Conservation (phyloP, 495 filamentous ascomycete genomes). For the Aspergillus sparsus region DNA sequence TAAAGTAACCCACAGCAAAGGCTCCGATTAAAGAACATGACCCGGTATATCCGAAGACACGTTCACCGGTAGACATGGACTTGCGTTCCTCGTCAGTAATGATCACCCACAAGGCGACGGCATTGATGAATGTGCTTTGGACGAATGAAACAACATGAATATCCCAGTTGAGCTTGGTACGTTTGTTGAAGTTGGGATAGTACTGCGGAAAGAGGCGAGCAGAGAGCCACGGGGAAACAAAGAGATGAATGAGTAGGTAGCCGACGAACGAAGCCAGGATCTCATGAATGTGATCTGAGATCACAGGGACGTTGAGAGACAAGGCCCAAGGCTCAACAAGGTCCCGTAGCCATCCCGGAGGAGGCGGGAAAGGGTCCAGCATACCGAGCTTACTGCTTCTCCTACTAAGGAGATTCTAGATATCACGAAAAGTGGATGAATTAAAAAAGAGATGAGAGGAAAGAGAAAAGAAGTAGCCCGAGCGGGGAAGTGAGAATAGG, state of each 20-base stretch:
- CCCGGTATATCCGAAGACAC: constrained; percentile 90
- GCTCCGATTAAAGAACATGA: constrained; percentile 78
- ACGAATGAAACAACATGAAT: constrained; percentile 93
- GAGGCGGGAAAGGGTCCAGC: constrained; percentile 52
- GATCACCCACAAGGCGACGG: constrained; percentile 80
- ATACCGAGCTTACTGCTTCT: constrained; percentile 36
- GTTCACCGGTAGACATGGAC: constrained; percentile 68
- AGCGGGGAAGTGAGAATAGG: constrained; percentile 8
- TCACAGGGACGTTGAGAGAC: constrained; percentile 61
- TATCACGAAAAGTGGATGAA: constrained; percentile 1
- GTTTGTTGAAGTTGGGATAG: constrained; percentile 65
- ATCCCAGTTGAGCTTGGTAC: constrained; percentile 90
- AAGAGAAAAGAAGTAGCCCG: constrained; percentile 4
- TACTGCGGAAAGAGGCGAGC: constrained; percentile 64
- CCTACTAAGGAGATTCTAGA: constrained; percentile 4
- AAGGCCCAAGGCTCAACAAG: constrained; percentile 47
- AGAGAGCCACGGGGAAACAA: constrained; percentile 76
- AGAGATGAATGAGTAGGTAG: constrained; percentile 74
- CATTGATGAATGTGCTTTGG: constrained; percentile 79
- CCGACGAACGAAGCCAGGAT: constrained; percentile 68
- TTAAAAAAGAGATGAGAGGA: constrained; percentile 3
- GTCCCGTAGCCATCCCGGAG: constrained; percentile 45
- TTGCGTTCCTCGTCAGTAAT: constrained; percentile 72
- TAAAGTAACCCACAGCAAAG: constrained; percentile 89
- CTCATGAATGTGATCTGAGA: constrained; percentile 88